Base-by-base conservation (phyloP, 2,329 filamentous ascomycete species). In the Arthrobotrys pseudoclavata region DNA sequence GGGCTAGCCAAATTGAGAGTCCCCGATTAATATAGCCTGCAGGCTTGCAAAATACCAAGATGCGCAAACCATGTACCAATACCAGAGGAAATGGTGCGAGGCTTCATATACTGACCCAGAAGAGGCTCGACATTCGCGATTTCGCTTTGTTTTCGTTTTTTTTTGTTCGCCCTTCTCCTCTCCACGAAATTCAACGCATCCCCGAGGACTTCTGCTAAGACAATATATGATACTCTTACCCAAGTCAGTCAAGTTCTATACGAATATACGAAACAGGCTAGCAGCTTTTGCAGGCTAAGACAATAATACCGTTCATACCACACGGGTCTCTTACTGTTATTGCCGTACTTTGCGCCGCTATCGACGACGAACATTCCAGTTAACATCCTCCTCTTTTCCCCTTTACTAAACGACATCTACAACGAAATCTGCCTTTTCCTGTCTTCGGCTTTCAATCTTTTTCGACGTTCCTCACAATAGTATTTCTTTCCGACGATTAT, bases 271-370 rank as follows among this genome's bases (percentile, higher is more conserved):
- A 62, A 76, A 70, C 26, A 48, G 72, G 66, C 66, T 76, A 70
- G 72, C 42, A 52, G 60, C 31, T 52, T 70, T 66, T 34, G 64
- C 50, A 70, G 66, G 60, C 72, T 48, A 40, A 76, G 55, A 69
- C 57, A 57, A 64, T 57, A 64, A 64, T 37, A 40, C 15, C 37
- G 12, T 40, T 45, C 42, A 42, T 50, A 68, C 48, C 61, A 42
- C n/a, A 29, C 42, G 40, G 24, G 37, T 40, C n/a, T 37, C n/a
- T 50, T 60, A 42, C 47, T 67, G 40, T 45, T 74, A 53, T 29
- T 70, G 60, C 72, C 66, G 71, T 76, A 70, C 72, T 53, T 66
- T 76, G 72, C 72, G 72, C 72, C 66, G 72, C 71, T 66, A 76
- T 76, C 72, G 72, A 70, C 67, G 55, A 76, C 71, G 64, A 76